Percentiles rank a stretch among this genome's conserved stretches.
phyloP scores from a whole-genome alignment of 2,329 filamentous ascomycete genomes.

The Blastomyces percursus region DNA sequence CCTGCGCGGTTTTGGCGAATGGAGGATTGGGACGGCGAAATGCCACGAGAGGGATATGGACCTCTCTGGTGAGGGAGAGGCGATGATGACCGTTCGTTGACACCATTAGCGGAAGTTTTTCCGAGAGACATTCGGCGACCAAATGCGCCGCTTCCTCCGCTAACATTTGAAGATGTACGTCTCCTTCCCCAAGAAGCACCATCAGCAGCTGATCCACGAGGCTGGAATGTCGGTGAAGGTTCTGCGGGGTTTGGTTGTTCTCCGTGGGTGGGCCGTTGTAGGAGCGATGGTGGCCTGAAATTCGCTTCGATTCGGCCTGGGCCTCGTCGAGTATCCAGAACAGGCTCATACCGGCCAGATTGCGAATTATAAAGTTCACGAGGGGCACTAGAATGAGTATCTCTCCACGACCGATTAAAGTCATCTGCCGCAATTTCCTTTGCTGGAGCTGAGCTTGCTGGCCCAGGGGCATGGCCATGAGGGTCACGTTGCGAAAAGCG shows the following conservation, averaged over 20 bases:
- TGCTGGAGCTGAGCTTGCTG: conserved; percentile 43
- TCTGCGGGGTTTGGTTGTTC: conserved; percentile 60
- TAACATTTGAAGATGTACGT: conserved; percentile 82
- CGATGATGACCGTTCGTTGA: conserved; percentile 24
- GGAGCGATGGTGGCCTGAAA: conserved; percentile 60
- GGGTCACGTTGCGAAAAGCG: conserved; percentile 47
- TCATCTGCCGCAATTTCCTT: conserved; percentile 91
- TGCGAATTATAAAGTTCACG: conserved; percentile 91
- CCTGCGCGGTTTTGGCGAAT: conserved; percentile 22
- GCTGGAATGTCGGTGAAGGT: conserved; percentile 78
- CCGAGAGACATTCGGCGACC: conserved; percentile 52
- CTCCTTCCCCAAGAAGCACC: conserved; percentile 56
- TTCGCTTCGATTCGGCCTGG: conserved; percentile 56
- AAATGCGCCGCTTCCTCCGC: conserved; percentile 66
- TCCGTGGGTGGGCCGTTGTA: conserved; percentile 60
- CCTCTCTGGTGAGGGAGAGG: conserved; percentile 19
- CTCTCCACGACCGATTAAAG: conserved; percentile 77
- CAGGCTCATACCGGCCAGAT: conserved; percentile 85
- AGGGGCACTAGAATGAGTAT: conserved; percentile 47
- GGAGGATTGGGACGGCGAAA: conserved; percentile 21
- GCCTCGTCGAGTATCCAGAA: conserved; percentile 60
- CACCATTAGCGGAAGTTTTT: conserved; percentile 31
- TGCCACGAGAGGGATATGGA: conserved; percentile 13
- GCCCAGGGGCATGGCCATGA: conserved; percentile 45
- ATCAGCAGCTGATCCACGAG: conserved; percentile 53